These are phyloP conservation scores for Neopestalotiopsis sp. DNA, from an alignment of 2,329 filamentous ascomycete species.

Conservation along the genomic window DNA sequence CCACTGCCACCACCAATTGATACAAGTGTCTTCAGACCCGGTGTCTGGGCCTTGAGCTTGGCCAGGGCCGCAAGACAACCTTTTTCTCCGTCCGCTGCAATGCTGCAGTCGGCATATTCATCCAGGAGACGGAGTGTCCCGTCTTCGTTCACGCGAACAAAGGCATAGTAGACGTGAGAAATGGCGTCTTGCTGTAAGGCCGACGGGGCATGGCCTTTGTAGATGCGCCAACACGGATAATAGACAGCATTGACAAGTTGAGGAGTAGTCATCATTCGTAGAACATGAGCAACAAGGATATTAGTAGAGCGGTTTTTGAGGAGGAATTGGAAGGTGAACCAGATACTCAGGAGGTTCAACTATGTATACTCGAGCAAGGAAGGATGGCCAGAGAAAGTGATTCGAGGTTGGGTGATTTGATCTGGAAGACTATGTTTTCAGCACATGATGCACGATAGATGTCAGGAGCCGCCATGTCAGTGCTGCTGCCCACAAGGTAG, in stretches of 20 bases:
- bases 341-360: too few species aligned
- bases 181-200: constrained; percentile 58
- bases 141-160: constrained; percentile 50
- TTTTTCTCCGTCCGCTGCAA: constrained; percentile 61
- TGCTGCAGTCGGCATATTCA: constrained; percentile 66
- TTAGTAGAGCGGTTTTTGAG: too few species aligned
- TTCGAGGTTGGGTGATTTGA: too few species aligned
- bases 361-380: too few species aligned
- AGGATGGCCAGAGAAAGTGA: too few species aligned
- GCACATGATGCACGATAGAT: too few species aligned
- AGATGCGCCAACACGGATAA: constrained; percentile 65
- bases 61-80: constrained; percentile 66
- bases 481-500: too few species aligned
- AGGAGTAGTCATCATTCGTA: background rate
- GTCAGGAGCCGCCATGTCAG: too few species aligned
- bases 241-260: constrained; percentile 58
- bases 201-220: constrained; percentile 58
- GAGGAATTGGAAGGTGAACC: too few species aligned
- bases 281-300: background rate
- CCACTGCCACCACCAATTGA: constrained; percentile 70
- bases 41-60: constrained; percentile 61
- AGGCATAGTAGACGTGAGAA: constrained; percentile 65
- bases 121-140: constrained; percentile 58
- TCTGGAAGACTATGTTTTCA: too few species aligned
- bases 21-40: constrained; percentile 62